A percentile compares a stretch with the other conserved stretches of the same genome.
Conservation (phyloP, 2,329 filamentous ascomycete species). For the Tolypocladium cylindrosporum region DNA sequence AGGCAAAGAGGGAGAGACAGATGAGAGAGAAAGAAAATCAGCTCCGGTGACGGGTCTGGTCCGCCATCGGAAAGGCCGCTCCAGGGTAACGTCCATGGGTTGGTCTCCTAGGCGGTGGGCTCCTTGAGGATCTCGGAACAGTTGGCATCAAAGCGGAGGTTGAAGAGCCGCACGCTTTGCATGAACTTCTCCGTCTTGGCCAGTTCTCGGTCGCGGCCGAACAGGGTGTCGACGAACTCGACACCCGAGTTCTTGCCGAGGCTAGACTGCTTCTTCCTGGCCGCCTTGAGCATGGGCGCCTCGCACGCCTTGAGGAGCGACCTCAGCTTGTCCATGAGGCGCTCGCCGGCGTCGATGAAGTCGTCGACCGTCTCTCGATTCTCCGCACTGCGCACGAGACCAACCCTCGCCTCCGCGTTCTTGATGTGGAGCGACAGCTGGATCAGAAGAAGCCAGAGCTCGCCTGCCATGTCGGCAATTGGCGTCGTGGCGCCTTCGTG, state of each 20-base stretch:
- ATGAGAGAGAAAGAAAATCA: conserved; percentile 8
- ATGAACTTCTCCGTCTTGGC: conserved; percentile 89
- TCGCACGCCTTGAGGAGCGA: conserved; percentile 85
- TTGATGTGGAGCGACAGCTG: conserved; percentile 91
- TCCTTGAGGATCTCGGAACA: conserved; percentile 75
- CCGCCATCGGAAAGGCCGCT: conserved; percentile 3
- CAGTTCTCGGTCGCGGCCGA: conserved; percentile 82
- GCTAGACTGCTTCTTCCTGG: conserved; percentile 55
- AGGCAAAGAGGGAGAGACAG: conserved; percentile 3
- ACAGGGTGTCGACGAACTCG: conserved; percentile 94
- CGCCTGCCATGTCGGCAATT: conserved; percentile 83
- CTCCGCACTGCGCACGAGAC: conserved; percentile 61
- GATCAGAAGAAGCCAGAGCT: conserved; percentile 91
- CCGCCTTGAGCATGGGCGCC: conserved; percentile 86
- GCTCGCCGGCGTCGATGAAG: conserved; percentile 81
- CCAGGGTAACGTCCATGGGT: conserved; percentile 1
- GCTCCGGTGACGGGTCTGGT: not conserved
- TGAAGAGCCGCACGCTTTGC: conserved; percentile 80
- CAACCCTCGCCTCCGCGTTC: conserved; percentile 69
- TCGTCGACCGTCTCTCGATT: conserved; percentile 77
- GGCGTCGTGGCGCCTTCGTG: conserved; percentile 72
- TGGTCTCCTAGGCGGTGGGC: conserved; percentile 38
- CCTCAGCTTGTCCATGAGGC: conserved; percentile 76
- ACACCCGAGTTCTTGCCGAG: conserved; percentile 88
- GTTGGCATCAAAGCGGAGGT: conserved; percentile 89